Evolutionary conservation across 176 grass and related monocot species (phyloP).

Genomic region (Avena sativa): DNA sequence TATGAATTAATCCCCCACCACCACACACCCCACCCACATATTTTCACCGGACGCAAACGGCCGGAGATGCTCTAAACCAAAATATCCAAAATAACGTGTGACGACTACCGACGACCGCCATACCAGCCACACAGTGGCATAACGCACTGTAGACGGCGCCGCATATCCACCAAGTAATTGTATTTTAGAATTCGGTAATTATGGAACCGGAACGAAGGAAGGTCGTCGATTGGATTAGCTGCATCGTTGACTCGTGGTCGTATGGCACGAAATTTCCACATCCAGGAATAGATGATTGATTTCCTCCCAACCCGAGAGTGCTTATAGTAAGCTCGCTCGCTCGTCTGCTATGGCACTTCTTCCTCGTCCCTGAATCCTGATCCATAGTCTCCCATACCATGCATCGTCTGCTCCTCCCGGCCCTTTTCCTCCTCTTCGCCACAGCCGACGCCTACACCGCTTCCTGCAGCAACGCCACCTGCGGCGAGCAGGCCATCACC

Average conservation of each 20-base stretch:
- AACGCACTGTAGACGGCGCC: too few species aligned
- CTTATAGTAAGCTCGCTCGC: background rate
- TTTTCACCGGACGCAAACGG: too few species aligned
- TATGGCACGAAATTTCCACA: background rate
- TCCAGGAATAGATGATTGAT: background rate
- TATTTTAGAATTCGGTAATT: background rate
- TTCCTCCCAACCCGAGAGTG: background rate
- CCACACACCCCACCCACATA: too few species aligned
- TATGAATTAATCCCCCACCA: too few species aligned
- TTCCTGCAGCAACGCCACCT: constrained; percentile 15
- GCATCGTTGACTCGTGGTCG: background rate
- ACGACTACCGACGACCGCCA: too few species aligned
- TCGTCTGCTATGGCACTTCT: background rate
- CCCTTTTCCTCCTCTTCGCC: background rate
- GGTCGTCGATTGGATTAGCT: background rate
- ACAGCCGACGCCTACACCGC: background rate
- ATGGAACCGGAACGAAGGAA: background rate
- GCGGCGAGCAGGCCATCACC: constrained; percentile 20
- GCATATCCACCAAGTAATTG: too few species aligned
- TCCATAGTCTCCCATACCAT: background rate
- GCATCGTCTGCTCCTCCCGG: background rate
- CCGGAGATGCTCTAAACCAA: too few species aligned
- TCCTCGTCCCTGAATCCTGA: background rate
- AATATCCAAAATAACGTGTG: too few species aligned
- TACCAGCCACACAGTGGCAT: too few species aligned